These are phyloP conservation scores for Bocquillonia castaneifolia DNA, from an alignment of 441 rosid species.

Conservation along the genomic window DNA sequence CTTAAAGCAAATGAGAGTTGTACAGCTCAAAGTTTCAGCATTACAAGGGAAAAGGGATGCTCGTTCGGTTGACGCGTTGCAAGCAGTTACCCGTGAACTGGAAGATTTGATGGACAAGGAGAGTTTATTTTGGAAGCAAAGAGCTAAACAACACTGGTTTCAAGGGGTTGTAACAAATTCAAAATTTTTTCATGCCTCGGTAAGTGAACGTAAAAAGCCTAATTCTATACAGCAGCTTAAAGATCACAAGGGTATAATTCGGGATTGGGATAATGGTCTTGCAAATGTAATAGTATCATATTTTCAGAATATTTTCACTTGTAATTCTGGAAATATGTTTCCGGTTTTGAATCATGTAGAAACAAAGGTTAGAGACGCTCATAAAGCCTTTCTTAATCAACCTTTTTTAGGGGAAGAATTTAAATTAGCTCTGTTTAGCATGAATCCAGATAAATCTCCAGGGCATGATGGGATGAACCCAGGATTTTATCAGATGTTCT, in stretches of 20 bases:
- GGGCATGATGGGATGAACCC: background rate
- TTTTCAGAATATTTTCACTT: too few relatives aligned
- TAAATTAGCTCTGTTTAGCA: background rate
- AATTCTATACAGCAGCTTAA: background rate
- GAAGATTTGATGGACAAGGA: too few relatives aligned
- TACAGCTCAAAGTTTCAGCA: too few relatives aligned
- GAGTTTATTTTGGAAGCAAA: background rate
- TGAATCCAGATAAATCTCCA: background rate
- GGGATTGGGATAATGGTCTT: background rate
- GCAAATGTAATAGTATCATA: too few relatives aligned
- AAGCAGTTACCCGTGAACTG: too few relatives aligned
- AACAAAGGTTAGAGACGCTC: too few relatives aligned
- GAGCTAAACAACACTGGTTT: background rate
- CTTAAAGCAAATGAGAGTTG: too few relatives aligned
- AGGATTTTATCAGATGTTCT: background rate
- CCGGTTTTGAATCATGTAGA: too few relatives aligned
- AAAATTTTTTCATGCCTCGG: background rate
- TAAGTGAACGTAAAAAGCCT: background rate
- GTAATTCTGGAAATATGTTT: too few relatives aligned
- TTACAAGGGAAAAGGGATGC: too few relatives aligned
- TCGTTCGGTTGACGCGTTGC: too few relatives aligned
- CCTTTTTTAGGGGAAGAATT: background rate
- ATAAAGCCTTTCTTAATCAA: background rate
- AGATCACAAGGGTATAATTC: background rate
- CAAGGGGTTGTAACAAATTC: background rate